Evolutionary conservation across 169 alveolate genomes (phyloP).

Genomic region (Plasmodium ovale): DNA sequence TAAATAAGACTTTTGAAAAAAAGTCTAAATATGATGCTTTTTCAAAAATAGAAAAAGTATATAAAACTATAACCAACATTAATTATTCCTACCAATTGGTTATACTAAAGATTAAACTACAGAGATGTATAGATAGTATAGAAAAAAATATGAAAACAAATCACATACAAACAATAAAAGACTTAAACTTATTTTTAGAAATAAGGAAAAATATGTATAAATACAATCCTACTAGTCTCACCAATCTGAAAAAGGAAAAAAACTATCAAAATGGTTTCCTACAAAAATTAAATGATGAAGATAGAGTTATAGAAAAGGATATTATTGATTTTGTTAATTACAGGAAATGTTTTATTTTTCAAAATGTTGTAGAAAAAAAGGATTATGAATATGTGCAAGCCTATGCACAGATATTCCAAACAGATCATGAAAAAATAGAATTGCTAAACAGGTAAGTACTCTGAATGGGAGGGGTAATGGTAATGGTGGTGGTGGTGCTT

Average conservation of each 20-base stretch:
- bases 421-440: slow-evolving; percentile 22
- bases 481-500: too few relatives aligned
- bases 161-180: slow-evolving; percentile 23
- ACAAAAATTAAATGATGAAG: slow-evolving; percentile 6
- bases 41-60: slow-evolving; percentile 42
- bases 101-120: slow-evolving; percentile 31
- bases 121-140: slow-evolving; percentile 18
- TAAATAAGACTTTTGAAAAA: slow-evolving; percentile 54
- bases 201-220: slow-evolving; percentile 33
- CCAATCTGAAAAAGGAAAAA: neutral
- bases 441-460: slow-evolving; percentile 20
- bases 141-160: slow-evolving; percentile 24
- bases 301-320: slow-evolving; percentile 39
- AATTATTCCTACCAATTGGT: slow-evolving; percentile 45
- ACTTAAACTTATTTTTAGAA: slow-evolving; percentile 39
- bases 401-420: slow-evolving; percentile 18
- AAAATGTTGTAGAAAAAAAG: slow-evolving; percentile 8
- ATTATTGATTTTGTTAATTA: slow-evolving; percentile 47
- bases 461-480: too few relatives aligned
- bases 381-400: slow-evolving; percentile 18
- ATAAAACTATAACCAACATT: slow-evolving; percentile 48
- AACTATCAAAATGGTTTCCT: neutral
- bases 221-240: slow-evolving; percentile 8
- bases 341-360: slow-evolving; percentile 10
- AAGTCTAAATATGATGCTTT: slow-evolving; percentile 68